Percentiles rank a stretch among this genome's conserved stretches.
Evolutionary conservation across 129 eudicot genomes (phyloP).

Genomic region (Scalesia atractyloides): DNA sequence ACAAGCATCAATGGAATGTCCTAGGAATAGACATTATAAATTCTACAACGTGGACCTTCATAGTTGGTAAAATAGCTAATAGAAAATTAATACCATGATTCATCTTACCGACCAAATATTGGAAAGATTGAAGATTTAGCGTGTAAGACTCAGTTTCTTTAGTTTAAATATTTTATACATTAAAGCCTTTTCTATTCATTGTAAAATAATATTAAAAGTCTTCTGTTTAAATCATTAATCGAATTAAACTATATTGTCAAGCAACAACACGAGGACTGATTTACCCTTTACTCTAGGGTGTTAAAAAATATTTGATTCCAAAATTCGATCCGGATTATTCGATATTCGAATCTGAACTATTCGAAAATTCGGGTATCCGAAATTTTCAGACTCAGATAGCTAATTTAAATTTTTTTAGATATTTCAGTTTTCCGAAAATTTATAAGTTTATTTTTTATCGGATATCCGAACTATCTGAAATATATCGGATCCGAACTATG

Average conservation of each 20-base stretch:
- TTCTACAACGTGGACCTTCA: constrained; percentile 2
- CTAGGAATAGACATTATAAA: neutral
- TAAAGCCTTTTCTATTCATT: neutral
- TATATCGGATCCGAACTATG: no score
- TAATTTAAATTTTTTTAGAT: no score
- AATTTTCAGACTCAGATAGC: no score
- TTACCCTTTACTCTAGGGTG: no score
- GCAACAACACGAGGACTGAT: neutral
- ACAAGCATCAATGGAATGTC: constrained; percentile 7
- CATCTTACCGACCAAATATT: constrained; percentile 35
- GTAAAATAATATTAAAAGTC: neutral
- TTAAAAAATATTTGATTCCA: no score
- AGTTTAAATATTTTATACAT: constrained; percentile 1
- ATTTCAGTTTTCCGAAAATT: no score
- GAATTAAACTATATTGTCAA: neutral
- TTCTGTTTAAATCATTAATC: neutral
- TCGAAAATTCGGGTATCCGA: no score
- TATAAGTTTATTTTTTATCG: no score
- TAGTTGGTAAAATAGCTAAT: constrained; percentile 3
- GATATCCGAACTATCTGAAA: no score
- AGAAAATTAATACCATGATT: constrained; percentile 20
- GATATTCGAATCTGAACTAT: no score
- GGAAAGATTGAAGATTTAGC: neutral
- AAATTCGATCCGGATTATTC: no score
- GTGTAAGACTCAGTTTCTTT: neutral